Percentiles rank a stretch among this genome's conserved stretches.
Evolutionary conservation across 225 moss, liverwort and hornwort genomes (phyloP).

Genomic region (Ulota crispa): DNA sequence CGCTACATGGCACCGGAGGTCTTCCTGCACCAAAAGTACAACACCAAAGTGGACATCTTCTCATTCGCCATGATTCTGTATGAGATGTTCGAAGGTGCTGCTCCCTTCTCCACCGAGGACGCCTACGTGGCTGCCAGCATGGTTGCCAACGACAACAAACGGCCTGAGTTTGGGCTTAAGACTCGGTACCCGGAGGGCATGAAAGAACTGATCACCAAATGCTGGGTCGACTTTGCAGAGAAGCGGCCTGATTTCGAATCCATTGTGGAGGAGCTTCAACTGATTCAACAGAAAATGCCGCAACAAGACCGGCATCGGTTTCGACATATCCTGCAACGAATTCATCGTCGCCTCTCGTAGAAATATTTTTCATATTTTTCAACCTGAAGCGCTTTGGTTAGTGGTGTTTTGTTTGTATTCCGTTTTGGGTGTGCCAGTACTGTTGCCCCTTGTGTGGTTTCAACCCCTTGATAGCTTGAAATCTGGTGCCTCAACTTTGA

Average conservation of each 20-base stretch:
- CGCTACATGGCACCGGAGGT: conserved; percentile 99
- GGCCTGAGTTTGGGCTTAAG: conserved; percentile 59
- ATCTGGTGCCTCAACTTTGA: not conserved
- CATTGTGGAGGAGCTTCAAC: conserved; percentile 29
- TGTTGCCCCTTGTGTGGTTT: not conserved
- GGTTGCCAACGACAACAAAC: conserved; percentile 45
- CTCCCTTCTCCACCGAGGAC: conserved; percentile 59
- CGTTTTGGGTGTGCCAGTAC: not conserved
- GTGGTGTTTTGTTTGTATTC: not conserved
- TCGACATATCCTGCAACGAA: conserved; percentile 38
- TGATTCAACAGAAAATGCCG: conserved; percentile 25
- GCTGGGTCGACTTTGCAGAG: conserved; percentile 43
- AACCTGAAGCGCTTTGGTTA: not conserved
- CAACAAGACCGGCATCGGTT: conserved; percentile 46
- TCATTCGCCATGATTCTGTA: conserved; percentile 81
- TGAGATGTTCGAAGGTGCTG: conserved; percentile 78
- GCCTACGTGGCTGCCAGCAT: conserved; percentile 67
- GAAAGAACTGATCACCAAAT: conserved; percentile 35
- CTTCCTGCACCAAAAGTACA: conserved; percentile 66
- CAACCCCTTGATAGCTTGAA: not conserved
- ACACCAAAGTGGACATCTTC: conserved; percentile 80
- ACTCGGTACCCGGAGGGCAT: conserved; percentile 58
- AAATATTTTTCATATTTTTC: not conserved
- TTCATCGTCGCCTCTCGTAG: conserved; percentile 24
- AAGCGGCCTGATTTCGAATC: conserved; percentile 44